phyloP scores from a whole-genome alignment of 352 stramenopile species.

The Phytophthora quininea region DNA sequence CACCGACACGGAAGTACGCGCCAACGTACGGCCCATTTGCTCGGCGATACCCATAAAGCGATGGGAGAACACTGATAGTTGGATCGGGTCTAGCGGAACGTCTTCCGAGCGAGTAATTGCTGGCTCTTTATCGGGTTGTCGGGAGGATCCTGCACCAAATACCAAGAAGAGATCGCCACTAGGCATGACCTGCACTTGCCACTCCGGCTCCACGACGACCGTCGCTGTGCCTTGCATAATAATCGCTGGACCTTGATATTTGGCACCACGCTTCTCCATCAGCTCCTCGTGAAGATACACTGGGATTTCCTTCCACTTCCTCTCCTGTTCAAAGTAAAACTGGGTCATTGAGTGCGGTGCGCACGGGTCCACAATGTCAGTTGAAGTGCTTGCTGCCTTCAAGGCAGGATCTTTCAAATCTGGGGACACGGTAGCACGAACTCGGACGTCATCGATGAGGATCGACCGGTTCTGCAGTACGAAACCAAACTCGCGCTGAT shows the following conservation, averaged over 20 bases:
- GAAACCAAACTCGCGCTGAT: slow-evolving; percentile 98
- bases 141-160: slow-evolving; percentile 44
- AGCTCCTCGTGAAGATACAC: slow-evolving; percentile 95
- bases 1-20: slow-evolving; percentile 96
- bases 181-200: slow-evolving; percentile 90
- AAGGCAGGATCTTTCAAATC: slow-evolving; percentile 52
- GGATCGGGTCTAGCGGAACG: slow-evolving; percentile 93
- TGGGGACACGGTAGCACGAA: slow-evolving; percentile 93
- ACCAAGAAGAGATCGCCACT: slow-evolving; percentile 96
- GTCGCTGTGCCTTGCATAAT: slow-evolving; percentile 99
- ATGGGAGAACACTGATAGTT: slow-evolving; percentile 97
- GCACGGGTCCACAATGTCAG: slow-evolving; percentile 29
- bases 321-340: slow-evolving; percentile 85
- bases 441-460: slow-evolving; percentile 97
- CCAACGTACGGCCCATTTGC: slow-evolving; percentile 98
- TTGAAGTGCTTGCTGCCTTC: slow-evolving; percentile 2
- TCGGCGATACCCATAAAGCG: slow-evolving; percentile 99
- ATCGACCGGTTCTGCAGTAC: slow-evolving; percentile 93
- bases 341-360: slow-evolving; percentile 65
- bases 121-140: slow-evolving; percentile 21
- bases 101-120: slow-evolving; percentile 29
- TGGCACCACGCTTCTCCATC: slow-evolving; percentile 66
- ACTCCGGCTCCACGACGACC: slow-evolving; percentile 97
- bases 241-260: slow-evolving; percentile 92
- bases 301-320: slow-evolving; percentile 82